Evolutionary conservation across 2,329 filamentous ascomycete species (phyloP).

Genomic region (Nigrospora oryzae): DNA sequence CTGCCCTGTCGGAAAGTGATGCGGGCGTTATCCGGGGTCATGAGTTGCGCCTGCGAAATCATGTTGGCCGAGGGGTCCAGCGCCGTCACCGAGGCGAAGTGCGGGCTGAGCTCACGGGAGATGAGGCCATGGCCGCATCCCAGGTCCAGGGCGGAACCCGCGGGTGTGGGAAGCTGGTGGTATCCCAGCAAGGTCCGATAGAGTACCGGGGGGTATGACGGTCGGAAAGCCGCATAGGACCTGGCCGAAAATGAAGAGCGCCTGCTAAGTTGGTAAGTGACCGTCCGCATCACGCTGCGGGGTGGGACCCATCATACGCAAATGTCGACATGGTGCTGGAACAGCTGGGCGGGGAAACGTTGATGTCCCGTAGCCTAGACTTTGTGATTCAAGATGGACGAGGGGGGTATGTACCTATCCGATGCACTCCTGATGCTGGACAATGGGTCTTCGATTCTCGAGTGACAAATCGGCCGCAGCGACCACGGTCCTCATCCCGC

Average conservation of each 20-base stretch:
- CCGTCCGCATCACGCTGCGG: no score
- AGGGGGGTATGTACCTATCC: no score
- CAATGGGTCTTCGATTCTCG: no score
- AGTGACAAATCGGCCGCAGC: no score
- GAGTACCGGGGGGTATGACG: slow-evolving; percentile 46
- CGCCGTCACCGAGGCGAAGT: slow-evolving; percentile 42
- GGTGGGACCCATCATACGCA: no score
- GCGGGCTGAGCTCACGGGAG: slow-evolving; percentile 41
- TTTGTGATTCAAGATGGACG: no score
- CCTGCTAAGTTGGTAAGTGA: slow-evolving; percentile 21
- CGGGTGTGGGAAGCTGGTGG: slow-evolving; percentile 29
- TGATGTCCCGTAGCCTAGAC: no score
- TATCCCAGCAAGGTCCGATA: slow-evolving; percentile 46
- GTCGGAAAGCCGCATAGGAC: slow-evolving; percentile 52
- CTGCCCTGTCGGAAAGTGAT: slow-evolving; percentile 39
- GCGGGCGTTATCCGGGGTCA: slow-evolving; percentile 27
- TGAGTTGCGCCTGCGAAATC: slow-evolving; percentile 39
- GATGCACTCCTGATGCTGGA: no score
- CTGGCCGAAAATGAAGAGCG: slow-evolving; percentile 47
- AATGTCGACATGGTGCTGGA: no score
- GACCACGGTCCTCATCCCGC: no score
- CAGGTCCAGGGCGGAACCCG: slow-evolving; percentile 42
- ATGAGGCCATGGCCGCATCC: slow-evolving; percentile 56
- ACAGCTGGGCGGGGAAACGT: no score
- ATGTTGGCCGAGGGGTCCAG: slow-evolving; percentile 51